Base-by-base conservation (phyloP, 2,329 filamentous ascomycete genomes). In the Cladophialophora bantiana region DNA sequence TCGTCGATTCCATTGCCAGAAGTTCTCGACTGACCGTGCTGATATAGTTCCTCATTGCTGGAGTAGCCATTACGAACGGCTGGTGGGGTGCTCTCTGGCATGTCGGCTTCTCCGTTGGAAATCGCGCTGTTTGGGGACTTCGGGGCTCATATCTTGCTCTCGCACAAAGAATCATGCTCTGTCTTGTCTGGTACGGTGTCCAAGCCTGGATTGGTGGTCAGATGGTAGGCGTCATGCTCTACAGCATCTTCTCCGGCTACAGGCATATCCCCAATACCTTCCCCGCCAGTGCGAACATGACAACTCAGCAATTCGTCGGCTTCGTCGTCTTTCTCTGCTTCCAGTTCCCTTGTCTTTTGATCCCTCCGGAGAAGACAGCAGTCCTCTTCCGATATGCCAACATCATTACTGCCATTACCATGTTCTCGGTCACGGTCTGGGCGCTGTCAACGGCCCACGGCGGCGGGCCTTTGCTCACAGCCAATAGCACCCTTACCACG, bases 51-150 rank as follows among this genome's bases (percentile, higher is more conserved):
- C 74, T 72, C 18, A 70, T 75, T 35, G 54, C 80, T 13, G 58
- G 18, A 9, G 58, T 60, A 4, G 58, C 58, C 2, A 60, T 60
- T 15, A 31, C 40, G 31, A 60, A 60, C 32, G 58, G 58, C 42
- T 60, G 58, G 58, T 60, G 58, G 58, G 58, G 58, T 7, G 58
- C 58, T 31, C 10, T 60, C n/a, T 60, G 58, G 58, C 58, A 60
- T n/a, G 58, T 60, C 58, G 58, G 58, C 3, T 60, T 60, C 81
- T 0, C 78, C 82, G 26, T 74, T 81, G 4, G 79, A 75, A 65
- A 76, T 81, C 59, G 52, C 32, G 36, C 68, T 52, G 56, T 60
- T 13, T 60, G 68, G 67, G 65, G 57, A 60, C 34, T 70, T 45
- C 40, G 65, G 60, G 62, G 61, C 34, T 52, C 68, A 55, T 32